phyloP scores from a whole-genome alignment of 129 eudicot genomes.

The Escallonia herrerae region DNA sequence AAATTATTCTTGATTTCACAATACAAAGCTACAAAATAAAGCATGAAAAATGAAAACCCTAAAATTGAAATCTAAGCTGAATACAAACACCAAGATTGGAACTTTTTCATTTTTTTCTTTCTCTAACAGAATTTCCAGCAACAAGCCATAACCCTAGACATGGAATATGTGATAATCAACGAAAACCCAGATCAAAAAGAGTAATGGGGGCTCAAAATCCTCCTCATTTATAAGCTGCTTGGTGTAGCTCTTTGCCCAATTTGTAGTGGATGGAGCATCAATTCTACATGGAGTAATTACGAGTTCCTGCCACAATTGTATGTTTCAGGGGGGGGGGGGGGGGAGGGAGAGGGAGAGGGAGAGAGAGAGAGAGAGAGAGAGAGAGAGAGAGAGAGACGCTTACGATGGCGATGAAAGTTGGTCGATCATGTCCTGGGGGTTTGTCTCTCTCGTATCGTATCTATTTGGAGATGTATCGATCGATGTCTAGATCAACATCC shows the following conservation, averaged over 20 bases:
- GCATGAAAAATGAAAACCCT: constrained; percentile 14
- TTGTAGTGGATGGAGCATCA: not conserved
- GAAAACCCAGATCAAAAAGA: constrained; percentile 3
- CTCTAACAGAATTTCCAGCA: not conserved
- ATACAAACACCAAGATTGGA: constrained; percentile 10
- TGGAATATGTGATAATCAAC: constrained; percentile 6
- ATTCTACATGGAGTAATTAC: not conserved
- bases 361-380: not conserved
- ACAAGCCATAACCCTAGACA: constrained; percentile 29
- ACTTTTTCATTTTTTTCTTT: not conserved
- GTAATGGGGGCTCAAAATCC: constrained; percentile 10
- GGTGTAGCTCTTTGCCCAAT: constrained; percentile 10
- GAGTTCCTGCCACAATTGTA: not conserved
- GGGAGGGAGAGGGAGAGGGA: not conserved
- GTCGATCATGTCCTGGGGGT: too few species aligned
- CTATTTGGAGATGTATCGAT: too few species aligned
- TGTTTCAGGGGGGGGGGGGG: not conserved
- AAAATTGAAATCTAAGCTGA: constrained; percentile 10
- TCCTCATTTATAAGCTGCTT: constrained; percentile 14
- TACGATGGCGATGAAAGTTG: too few species aligned
- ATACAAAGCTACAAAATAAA: constrained; percentile 23
- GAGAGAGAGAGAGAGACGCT: too few species aligned
- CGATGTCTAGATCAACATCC: too few species aligned
- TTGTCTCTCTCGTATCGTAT: too few species aligned
- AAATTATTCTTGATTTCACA: constrained; percentile 20